phyloP scores from a whole-genome alignment of 1,284 basidiomycete genomes.

The Ganoderma sp. region DNA sequence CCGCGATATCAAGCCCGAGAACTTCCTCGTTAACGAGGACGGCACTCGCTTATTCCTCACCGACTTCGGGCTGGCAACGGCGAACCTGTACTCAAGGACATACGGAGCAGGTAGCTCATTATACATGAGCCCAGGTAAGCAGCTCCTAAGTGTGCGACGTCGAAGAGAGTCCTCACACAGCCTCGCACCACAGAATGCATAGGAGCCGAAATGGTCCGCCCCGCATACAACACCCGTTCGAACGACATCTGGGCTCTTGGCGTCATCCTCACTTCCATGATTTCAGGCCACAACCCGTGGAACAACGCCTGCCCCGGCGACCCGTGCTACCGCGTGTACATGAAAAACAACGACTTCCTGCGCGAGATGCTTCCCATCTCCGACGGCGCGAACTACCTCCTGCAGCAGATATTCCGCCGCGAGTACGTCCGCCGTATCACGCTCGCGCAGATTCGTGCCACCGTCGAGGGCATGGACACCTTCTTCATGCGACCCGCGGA shows the following conservation, averaged over 20 bases:
- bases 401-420: conserved; percentile 64
- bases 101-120: conserved; percentile 61
- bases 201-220: conserved; percentile 20
- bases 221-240: conserved; percentile 33
- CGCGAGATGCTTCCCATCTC: conserved; percentile 80
- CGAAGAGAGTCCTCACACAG: neutral
- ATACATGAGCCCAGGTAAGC: conserved; percentile 62
- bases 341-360: conserved; percentile 67
- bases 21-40: conserved; percentile 60
- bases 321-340: conserved; percentile 63
- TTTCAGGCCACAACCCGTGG: conserved; percentile 93
- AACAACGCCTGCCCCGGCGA: conserved; percentile 75
- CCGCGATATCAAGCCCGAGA: conserved; percentile 79
- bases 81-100: conserved; percentile 50
- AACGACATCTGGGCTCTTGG: conserved; percentile 43
- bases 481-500: conserved; percentile 37
- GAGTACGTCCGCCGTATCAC: conserved; percentile 58
- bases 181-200: conserved; percentile 36
- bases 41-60: conserved; percentile 57
- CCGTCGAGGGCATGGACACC: conserved; percentile 30
- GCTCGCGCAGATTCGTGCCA: conserved; percentile 62
- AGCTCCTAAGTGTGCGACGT: neutral
- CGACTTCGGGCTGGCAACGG: conserved; percentile 76
- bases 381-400: conserved; percentile 56
- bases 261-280: conserved; percentile 65